Base-by-base conservation (phyloP, 495 filamentous ascomycete genomes). In the Pseudomonodictys pantanalensis region DNA sequence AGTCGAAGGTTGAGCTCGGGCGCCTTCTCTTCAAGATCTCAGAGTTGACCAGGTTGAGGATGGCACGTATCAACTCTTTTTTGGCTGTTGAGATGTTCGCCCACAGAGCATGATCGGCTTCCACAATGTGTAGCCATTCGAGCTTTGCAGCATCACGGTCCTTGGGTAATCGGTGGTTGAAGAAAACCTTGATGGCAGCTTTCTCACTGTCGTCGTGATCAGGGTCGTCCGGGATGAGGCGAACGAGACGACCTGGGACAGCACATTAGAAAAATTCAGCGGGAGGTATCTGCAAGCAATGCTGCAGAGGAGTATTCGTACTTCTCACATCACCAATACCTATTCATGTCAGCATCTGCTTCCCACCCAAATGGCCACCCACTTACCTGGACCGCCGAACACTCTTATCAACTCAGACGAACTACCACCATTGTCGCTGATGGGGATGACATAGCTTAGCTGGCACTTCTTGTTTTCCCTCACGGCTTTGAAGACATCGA, bases 391-490 rank as follows among this genome's bases (percentile, higher is more conserved):
- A 0, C 92, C 92, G 1, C 92, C 92, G 72, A 97, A 89, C 15
- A 97, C 89, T 15, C 92, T 81, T 60, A 96, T 92, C 65, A 97
- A 72, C 75, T 97, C 92, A 6, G 88, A 92, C 0, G 91, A 91
- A 29, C 86, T 91, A 17, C 92, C 92, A 25, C 92, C 92, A 76
- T 97, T 97, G 72, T 97, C 92, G 63, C 86, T 90, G 67, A 97
- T 95, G 15, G 92, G 92, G 51, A 97, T 95, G 55, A 96, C 81
- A 66, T 76, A 78, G 52, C 56, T 65, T 30, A 65, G 32, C 44
- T 45, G 45, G 58, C 87, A 87, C 32, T 81, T 73, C 50, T 86
- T 87, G 70, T 82, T 86, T 59, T 86, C 77, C n/a, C 84, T 78
- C 5, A 97, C 78, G 23, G 78, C 77, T 62, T 83, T 82, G 71